These are phyloP conservation scores for Lentinula aciculospora DNA, from an alignment of 768 basidiomycete genomes.

Conservation along the genomic window DNA sequence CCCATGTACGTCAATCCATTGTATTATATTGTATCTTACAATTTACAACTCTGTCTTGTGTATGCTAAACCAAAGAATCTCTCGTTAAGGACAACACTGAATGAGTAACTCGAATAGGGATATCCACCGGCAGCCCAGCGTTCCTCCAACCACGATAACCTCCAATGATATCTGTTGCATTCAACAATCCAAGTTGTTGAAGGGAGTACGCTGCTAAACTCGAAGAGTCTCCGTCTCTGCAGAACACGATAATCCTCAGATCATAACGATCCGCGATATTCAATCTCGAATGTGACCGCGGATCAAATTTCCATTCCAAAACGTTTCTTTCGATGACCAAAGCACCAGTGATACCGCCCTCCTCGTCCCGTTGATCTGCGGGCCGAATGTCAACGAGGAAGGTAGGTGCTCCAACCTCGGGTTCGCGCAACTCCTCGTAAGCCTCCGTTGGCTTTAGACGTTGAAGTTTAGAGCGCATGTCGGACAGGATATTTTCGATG, in stretches of 20 bases:
- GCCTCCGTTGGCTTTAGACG: slow-evolving; percentile 59
- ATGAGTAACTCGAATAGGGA: slow-evolving; percentile 10
- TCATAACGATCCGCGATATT: slow-evolving; percentile 73
- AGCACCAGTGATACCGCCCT: slow-evolving; percentile 63
- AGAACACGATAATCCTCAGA: slow-evolving; percentile 67
- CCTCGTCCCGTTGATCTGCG: slow-evolving; percentile 45
- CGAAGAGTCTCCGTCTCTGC: slow-evolving; percentile 68
- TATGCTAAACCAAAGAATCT: not conserved
- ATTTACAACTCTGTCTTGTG: too few species aligned
- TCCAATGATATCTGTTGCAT: slow-evolving; percentile 74
- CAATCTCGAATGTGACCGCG: slow-evolving; percentile 51
- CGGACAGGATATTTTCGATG: slow-evolving; percentile 50
- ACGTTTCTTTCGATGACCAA: slow-evolving; percentile 71
- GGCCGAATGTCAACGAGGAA: slow-evolving; percentile 78
- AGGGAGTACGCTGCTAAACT: slow-evolving; percentile 68
- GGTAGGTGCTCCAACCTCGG: slow-evolving; percentile 50
- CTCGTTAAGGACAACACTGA: not conserved
- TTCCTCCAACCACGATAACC: slow-evolving; percentile 70
- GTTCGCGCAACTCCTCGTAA: slow-evolving; percentile 50
- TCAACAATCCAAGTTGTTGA: slow-evolving; percentile 64
- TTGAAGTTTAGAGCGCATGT: slow-evolving; percentile 58
- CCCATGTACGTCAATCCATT: not conserved
- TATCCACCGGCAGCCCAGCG: slow-evolving; percentile 56
- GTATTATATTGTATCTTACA: too few species aligned
- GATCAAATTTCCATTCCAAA: slow-evolving; percentile 80